phyloP scores from a whole-genome alignment of 2,329 filamentous ascomycete species.

The Fusarium caatingaense region DNA sequence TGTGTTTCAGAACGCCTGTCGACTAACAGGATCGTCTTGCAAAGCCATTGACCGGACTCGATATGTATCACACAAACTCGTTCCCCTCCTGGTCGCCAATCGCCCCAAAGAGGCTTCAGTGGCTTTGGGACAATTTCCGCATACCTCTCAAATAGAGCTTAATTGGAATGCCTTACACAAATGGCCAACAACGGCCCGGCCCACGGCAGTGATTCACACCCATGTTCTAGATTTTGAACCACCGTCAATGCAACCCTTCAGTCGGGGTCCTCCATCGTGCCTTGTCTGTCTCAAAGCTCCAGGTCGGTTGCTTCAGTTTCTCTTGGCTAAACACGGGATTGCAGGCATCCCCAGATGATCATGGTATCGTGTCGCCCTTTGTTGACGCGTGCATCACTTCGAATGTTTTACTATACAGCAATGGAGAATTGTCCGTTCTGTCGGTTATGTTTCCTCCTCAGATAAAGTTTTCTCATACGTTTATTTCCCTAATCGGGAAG shows the following conservation, averaged over 20 bases:
- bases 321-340: conserved; percentile 16
- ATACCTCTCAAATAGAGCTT: conserved; percentile 27
- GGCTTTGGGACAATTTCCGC: conserved; percentile 24
- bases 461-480: background rate
- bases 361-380: background rate
- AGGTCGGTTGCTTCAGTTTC: conserved; percentile 21
- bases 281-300: conserved; percentile 29
- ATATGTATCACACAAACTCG: background rate
- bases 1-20: conserved; percentile 9
- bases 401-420: background rate
- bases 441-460: conserved; percentile 4
- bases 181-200: conserved; percentile 37
- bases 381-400: background rate
- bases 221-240: conserved; percentile 35
- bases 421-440: background rate
- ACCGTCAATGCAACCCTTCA: conserved; percentile 36
- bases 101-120: conserved; percentile 13
- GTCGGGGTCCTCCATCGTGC: conserved; percentile 26
- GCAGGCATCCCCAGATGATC: conserved; percentile 8
- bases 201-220: conserved; percentile 36
- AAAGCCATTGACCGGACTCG: conserved; percentile 2
- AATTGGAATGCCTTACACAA: conserved; percentile 21
- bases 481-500: background rate
- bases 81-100: conserved; percentile 3
- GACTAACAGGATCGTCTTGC: conserved; percentile 4